A percentile compares a stretch with the other conserved stretches of the same genome.
These are phyloP conservation scores for Xylariaceae sp. DNA, from an alignment of 2,329 filamentous ascomycete genomes.

Conservation along the genomic window DNA sequence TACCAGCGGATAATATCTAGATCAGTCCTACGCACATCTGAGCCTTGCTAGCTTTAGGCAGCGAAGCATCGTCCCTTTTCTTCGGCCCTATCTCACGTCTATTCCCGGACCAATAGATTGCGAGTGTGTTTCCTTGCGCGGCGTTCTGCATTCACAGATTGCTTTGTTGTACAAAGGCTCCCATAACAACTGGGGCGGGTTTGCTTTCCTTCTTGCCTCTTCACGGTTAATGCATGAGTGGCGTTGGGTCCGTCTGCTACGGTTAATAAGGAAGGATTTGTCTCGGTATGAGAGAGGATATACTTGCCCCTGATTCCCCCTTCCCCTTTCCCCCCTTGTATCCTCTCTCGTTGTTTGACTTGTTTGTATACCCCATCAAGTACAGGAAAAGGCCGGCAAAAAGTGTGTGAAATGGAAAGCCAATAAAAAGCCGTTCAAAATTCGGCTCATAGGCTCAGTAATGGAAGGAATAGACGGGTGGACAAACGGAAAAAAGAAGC, in stretches of 20 bases:
- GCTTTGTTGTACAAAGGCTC: constrained; percentile 15
- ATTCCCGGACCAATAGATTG: constrained; percentile 11
- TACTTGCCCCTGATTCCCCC: not conserved
- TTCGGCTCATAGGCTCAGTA: not conserved
- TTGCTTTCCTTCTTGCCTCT: constrained; percentile 5
- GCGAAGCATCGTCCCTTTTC: constrained; percentile 1
- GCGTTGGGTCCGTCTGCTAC: constrained; percentile 19
- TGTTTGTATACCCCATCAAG: constrained; percentile 20
- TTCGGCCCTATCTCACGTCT: not conserved
- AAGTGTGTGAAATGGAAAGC: not conserved
- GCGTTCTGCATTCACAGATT: constrained; percentile 20
- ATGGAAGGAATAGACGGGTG: constrained; percentile 3
- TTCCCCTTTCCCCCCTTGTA: not conserved
- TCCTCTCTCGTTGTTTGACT: constrained; percentile 7
- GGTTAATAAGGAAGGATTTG: constrained; percentile 1
- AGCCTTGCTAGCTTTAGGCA: not conserved
- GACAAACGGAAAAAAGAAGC: not conserved
- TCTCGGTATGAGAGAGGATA: not conserved
- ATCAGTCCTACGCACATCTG: not conserved
- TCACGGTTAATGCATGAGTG: constrained; percentile 21
- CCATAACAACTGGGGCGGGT: constrained; percentile 2
- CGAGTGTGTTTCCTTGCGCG: constrained; percentile 11
- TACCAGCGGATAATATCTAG: not conserved
- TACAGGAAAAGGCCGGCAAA: constrained; percentile 14
- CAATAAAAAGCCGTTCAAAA: not conserved